Conservation (phyloP, 2,329 filamentous ascomycete genomes). For the Penicillium thymicola region DNA sequence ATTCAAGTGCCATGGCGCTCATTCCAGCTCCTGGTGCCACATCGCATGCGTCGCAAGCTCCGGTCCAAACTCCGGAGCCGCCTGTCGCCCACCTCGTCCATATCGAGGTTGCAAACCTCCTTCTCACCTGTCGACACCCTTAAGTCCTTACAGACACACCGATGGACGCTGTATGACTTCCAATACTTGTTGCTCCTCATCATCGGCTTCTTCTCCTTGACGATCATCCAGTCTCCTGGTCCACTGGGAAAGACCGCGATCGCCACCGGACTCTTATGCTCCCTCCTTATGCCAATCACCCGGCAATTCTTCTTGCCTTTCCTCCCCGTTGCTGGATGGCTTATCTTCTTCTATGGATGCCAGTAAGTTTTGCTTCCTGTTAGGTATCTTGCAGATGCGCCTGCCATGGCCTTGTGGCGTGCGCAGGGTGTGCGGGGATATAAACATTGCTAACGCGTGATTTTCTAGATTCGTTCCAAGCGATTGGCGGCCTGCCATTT, state of each 20-base stretch:
- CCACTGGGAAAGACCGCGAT: conserved; percentile 73
- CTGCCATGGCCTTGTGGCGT: background rate
- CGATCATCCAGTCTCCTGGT: conserved; percentile 73
- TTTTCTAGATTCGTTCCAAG: conserved; percentile 73
- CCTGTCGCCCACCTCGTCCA: conserved; percentile 65
- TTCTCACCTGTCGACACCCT: conserved; percentile 77
- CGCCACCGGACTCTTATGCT: conserved; percentile 63
- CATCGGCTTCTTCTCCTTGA: conserved; percentile 77
- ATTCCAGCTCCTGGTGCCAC: conserved; percentile 54
- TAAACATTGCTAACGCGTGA: conserved; percentile 20
- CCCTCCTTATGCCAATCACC: conserved; percentile 77
- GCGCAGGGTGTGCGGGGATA: background rate
- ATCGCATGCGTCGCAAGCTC: conserved; percentile 64
- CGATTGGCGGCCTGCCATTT: conserved; percentile 87
- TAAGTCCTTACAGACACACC: conserved; percentile 69
- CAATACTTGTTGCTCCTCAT: conserved; percentile 76
- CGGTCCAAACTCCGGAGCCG: conserved; percentile 66
- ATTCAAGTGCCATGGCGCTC: conserved; percentile 50
- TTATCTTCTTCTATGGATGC: conserved; percentile 88
- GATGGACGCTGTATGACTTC: conserved; percentile 77
- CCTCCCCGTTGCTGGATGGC: conserved; percentile 77
- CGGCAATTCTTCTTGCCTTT: conserved; percentile 90
- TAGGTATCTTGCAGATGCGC: background rate
- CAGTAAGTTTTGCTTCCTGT: conserved; percentile 61
- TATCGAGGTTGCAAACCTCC: conserved; percentile 75